Evolutionary conservation across 495 filamentous ascomycete genomes (phyloP).

Genomic region (Cercophora scortea): DNA sequence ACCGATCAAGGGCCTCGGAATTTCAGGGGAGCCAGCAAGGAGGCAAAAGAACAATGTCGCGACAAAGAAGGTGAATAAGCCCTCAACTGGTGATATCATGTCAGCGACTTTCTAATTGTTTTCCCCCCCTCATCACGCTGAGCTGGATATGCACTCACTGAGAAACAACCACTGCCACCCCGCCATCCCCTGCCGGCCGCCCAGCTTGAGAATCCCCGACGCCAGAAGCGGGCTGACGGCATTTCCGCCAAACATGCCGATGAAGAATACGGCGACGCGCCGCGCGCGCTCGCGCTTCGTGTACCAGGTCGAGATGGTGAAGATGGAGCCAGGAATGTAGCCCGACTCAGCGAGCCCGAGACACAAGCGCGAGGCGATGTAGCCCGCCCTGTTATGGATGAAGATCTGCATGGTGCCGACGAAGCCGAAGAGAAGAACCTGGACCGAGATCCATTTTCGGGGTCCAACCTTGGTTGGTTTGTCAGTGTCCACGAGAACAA

Average conservation of each 20-base stretch:
- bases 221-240: constrained; percentile 42
- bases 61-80: constrained; percentile 42
- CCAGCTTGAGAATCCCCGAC: constrained; percentile 38
- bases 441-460: constrained; percentile 40
- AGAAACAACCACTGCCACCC: constrained; percentile 54
- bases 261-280: constrained; percentile 44
- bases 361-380: constrained; percentile 29
- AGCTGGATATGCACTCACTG: constrained; percentile 16
- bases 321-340: constrained; percentile 23
- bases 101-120: neutral
- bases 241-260: constrained; percentile 30
- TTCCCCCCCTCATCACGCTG: neutral
- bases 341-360: constrained; percentile 36
- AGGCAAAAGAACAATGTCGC: constrained; percentile 36
- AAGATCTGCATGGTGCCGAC: constrained; percentile 46
- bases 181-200: constrained; percentile 28
- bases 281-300: constrained; percentile 21
- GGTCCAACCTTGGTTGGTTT: constrained; percentile 31
- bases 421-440: constrained; percentile 43
- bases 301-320: constrained; percentile 21
- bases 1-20: constrained; percentile 30
- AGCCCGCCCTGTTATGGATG: constrained; percentile 23
- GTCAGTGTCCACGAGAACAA: neutral
- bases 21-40: constrained; percentile 34
- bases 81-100: constrained; percentile 31